These are phyloP conservation scores for Ambrosia hybrid DNA, from an alignment of 140 eudicot genomes.

Conservation along the genomic window DNA sequence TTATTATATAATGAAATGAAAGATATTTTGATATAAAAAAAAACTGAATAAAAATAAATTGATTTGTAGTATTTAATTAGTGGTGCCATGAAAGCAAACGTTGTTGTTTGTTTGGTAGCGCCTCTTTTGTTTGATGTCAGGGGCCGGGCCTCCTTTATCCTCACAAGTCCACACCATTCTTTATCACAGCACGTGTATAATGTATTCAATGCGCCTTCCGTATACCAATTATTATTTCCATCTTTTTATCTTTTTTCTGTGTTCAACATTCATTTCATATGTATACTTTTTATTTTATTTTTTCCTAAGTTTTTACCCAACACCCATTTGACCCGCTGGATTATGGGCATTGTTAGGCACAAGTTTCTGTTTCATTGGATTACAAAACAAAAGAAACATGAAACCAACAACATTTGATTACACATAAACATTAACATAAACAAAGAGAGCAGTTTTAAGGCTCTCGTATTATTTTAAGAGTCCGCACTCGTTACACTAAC, in stretches of 20 bases:
- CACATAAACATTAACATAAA: background rate
- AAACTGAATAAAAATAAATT: no score
- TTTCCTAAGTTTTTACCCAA: background rate
- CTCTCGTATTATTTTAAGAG: constrained; percentile 7
- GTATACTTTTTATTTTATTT: background rate
- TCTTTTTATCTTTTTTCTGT: background rate
- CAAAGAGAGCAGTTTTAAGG: constrained; percentile 16
- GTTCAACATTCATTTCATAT: background rate
- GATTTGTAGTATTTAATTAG: background rate
- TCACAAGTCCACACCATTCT: constrained; percentile 8
- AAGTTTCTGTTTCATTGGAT: constrained; percentile 4
- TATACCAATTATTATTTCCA: background rate
- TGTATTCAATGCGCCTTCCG: constrained; percentile 17
- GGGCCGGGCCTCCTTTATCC: constrained; percentile 4
- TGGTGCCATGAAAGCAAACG: constrained; percentile 29
- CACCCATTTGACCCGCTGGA: background rate
- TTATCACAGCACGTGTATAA: constrained; percentile 25
- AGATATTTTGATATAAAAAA: no score
- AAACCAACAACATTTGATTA: background rate
- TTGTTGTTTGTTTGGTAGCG: constrained; percentile 32
- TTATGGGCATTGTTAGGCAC: constrained; percentile 15
- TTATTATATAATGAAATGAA: no score
- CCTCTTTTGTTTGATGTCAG: constrained; percentile 21
- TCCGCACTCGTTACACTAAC: constrained; percentile 18
- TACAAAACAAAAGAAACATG: constrained; percentile 18